Base-by-base conservation (phyloP, 805 yeast species). In the Spathaspora arborariae region DNA sequence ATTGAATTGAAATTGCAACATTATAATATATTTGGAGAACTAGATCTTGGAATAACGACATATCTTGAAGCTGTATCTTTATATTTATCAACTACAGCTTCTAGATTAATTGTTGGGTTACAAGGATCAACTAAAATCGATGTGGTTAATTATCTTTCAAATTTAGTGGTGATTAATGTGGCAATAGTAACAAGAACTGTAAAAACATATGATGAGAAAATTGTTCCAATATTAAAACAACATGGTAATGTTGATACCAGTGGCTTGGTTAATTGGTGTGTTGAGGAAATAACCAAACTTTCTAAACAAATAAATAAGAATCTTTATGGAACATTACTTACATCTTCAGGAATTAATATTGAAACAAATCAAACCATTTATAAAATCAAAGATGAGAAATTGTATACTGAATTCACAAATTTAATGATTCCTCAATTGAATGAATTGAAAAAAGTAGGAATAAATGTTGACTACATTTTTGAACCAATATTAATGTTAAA, bases 201-300 rank as follows among this genome's bases (percentile, higher is more conserved):
- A 11, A 56, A 66, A 15, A 68, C 78, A 27, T 88, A 76, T 66
- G 72, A 74, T 42, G 63, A 68, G 20, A 75, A 84, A 44, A 47
- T 63, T 52, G 52, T 85, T 79, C 64, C 72, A 67, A 55, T 70
- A 2, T 49, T 70, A 37, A 58, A 58, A 41, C 54, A 64, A 10
- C 56, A 59, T 44, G 59, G 56, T 41, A 60, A 62, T 24, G 62
- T 63, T 10, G 73, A 79, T 43, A 73, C 85, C 8, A 78, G 85
- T 53, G 72, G 74, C 24, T 68, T 89, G 15, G 84, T 88, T n/a
- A 81, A 82, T 51, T 89, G 96, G 96, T 78, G 85, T 27, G 78
- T 79, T 47, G 75, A 75, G 10, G 85, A 83, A 60, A 78, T 87
- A 26, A 77, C 79, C 36, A 70, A 71, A 41, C 84, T 85, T 52